Evolutionary conservation across 495 filamentous ascomycete genomes (phyloP).

Genomic region (Hyaloscypha hepaticicola): DNA sequence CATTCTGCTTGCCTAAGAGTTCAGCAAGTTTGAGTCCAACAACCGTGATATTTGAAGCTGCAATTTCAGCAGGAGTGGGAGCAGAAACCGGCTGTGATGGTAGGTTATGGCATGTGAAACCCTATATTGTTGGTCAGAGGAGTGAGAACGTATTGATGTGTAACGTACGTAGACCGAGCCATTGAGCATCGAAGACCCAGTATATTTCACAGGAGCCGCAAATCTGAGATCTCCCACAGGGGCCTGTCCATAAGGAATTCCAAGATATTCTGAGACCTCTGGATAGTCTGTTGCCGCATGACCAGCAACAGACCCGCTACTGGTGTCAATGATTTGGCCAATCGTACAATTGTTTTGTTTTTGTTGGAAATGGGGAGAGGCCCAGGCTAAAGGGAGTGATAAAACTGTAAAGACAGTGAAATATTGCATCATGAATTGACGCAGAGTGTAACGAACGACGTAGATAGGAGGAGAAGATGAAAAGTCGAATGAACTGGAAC

Average conservation of each 20-base stretch:
- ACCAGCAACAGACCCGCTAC: conserved; percentile 45
- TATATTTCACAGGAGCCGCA: conserved; percentile 36
- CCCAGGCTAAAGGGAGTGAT: too few relatives aligned
- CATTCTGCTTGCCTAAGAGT: not conserved
- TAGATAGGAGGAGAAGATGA: too few relatives aligned
- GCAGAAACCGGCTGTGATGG: not conserved
- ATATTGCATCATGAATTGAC: too few relatives aligned
- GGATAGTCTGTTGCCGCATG: conserved; percentile 39
- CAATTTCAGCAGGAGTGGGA: not conserved
- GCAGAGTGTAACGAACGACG: too few relatives aligned
- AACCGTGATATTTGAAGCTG: conserved; percentile 11
- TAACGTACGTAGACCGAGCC: conserved; percentile 31
- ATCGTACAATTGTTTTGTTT: conserved; percentile 16
- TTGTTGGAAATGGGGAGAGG: too few relatives aligned
- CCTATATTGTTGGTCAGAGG: not conserved
- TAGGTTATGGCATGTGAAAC: conserved; percentile 9
- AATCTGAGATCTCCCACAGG: conserved; percentile 48
- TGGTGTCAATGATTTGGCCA: conserved; percentile 26
- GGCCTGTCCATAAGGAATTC: conserved; percentile 47
- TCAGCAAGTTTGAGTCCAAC: not conserved
- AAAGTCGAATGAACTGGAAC: too few relatives aligned
- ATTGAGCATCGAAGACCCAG: conserved; percentile 9
- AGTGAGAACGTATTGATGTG: not conserved
- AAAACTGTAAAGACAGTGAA: too few relatives aligned
- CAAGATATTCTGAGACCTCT: conserved; percentile 48